Evolutionary conservation across 805 yeast species (phyloP), one percentile per base, ranked within the genome.

Genomic region (Zygosaccharomyces bailii): DNA sequence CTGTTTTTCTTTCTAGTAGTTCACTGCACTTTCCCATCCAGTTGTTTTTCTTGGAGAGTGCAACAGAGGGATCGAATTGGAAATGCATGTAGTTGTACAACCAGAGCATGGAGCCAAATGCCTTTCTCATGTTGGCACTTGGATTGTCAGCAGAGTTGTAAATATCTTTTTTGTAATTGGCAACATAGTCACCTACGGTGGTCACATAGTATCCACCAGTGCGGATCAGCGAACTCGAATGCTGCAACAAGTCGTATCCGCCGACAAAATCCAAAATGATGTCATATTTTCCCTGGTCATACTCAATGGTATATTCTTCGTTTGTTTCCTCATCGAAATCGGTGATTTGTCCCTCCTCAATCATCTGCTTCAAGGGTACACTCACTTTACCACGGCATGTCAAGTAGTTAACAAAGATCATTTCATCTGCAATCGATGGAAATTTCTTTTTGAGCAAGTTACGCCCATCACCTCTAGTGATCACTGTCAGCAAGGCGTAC

Each of bases 261-360:
- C 96, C 93, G 40, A 79, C 75, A 49, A 82, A 74, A 65, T 88
- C 96, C 9, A 84, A 56, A n/a, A 85, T 76, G 4, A 76, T 55
- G 56, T 84, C 86, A 56, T 79, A 86, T 52, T 75, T 71, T 11
- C 76, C 75, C 49, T 67, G 66, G 25, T 53, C 54, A 43, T 60
- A 66, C 19, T 49, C 54, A 17, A 53, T 52, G 14, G 57, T 46
- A 14, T 56, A 42, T 39, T 58, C 61, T 23, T 51, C 51, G 9
- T 57, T 60, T 11, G 56, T 50, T 3, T 57, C 56, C 4, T 56
- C 49, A 5, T 65, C 67, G 43, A 51, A 59, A 20, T 68, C 65
- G 19, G 60, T 60, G n/a, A 61, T 55, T 21, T 65, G 66, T 14
- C 67, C 63, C n/a, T 66, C 63, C 4, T 55, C 52, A 11, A 63